These are phyloP conservation scores for Saxophila tyrrhenica DNA, from an alignment of 495 filamentous ascomycete species.

Conservation along the genomic window DNA sequence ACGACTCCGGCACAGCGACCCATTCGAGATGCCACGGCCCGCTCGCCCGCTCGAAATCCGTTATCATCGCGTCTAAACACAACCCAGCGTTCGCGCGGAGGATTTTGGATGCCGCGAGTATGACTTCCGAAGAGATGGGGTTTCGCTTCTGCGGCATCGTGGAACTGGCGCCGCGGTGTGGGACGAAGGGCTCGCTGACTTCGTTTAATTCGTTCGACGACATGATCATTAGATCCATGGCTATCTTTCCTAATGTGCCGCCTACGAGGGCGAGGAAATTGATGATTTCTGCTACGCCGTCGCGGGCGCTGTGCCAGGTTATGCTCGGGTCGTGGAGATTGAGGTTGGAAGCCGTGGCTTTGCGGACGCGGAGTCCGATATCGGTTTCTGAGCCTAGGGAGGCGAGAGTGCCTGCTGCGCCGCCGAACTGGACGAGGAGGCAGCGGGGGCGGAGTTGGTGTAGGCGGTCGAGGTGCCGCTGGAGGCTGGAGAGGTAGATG, in stretches of 20 bases:
- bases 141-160: constrained; percentile 49
- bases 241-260: constrained; percentile 40
- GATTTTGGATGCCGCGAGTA: constrained; percentile 40
- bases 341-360: constrained; percentile 28
- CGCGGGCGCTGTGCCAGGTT: constrained; percentile 39
- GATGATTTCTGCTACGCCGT: constrained; percentile 39
- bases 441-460: constrained; percentile 15
- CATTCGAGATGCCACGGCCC: constrained; percentile 47
- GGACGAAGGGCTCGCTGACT: constrained; percentile 44
- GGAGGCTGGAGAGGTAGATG: constrained; percentile 19
- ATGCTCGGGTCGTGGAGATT: constrained; percentile 33
- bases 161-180: constrained; percentile 41
- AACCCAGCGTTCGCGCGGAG: constrained; percentile 39
- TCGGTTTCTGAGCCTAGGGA: constrained; percentile 23
- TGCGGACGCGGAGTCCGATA: constrained; percentile 32
- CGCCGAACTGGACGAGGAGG: constrained; percentile 21
- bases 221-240: constrained; percentile 46
- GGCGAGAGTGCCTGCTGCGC: constrained; percentile 22
- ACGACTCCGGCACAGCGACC: constrained; percentile 42
- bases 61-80: constrained; percentile 43
- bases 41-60: constrained; percentile 42
- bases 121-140: constrained; percentile 43
- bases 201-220: constrained; percentile 43
- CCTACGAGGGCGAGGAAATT: constrained; percentile 41
- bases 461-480: constrained; percentile 16